Base-by-base conservation (phyloP, 1,284 basidiomycete genomes). In the Ceratobasidium sp. region DNA sequence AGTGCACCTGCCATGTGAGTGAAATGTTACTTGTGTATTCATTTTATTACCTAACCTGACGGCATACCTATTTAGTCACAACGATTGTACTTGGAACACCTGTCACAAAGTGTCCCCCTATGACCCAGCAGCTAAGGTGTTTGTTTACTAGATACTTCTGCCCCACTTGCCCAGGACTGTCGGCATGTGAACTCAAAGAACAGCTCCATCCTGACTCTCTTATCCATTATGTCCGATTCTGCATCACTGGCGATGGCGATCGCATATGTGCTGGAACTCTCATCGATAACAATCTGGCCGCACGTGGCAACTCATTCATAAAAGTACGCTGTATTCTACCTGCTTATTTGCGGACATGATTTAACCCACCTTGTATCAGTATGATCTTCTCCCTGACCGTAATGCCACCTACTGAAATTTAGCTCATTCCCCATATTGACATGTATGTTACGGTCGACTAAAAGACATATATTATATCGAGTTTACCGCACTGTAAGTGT, bases 241-340 rank as follows among this genome's bases (percentile, higher is more conserved):
- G 40, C 40, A 38, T 61, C n/a, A 44, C 59, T 28, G 51, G 51
- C 8, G 59, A 61, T 25, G 40, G 59, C 1, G 59, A 61, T 61
- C 7, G 23, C 7, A 25, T 61, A 23, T 14, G 40, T 5, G 25
- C 21, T 0, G 36, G 23, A 14, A 21, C n/a, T 7, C 25, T 61
- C 38, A 44, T 61, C 44, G 38, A 28, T 23, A 8, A 46, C 18
- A 25, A 61, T 21, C n/a, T 21, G 4, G 18, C 23, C 21, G 23
- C 40, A 4, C 40, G 59, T 18, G 40, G 46, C 40, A 61, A 61
- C 28, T 61, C 40, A 3, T 61, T 46, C 21, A 42, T 61, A 5
- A 61, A 42, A 28, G 59, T 61, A 46, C 9, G 16, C 4, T 40
- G n/a, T 23, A 44, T 25, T 14, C 11, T 12, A 11, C 21, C 9